A percentile compares a stretch with the other conserved stretches of the same genome.
Evolutionary conservation across 2,329 filamentous ascomycete genomes (phyloP).

Genomic region (Cercospora sesami): DNA sequence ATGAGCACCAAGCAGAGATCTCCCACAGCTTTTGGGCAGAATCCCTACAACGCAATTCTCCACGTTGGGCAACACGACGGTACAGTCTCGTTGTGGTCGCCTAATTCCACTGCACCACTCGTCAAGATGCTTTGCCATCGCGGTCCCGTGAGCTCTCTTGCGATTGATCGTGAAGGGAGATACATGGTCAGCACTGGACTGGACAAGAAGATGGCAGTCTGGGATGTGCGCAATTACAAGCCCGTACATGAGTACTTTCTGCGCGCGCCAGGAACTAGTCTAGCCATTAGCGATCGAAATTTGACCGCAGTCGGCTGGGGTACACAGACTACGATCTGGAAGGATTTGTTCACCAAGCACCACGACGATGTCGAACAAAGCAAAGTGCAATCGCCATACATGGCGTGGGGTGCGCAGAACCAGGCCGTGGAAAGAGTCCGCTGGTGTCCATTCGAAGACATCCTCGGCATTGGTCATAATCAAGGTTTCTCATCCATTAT

Average conservation of each 20-base stretch:
- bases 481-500: slow-evolving; percentile 86
- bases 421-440: slow-evolving; percentile 74
- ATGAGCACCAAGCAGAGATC: slow-evolving; percentile 81
- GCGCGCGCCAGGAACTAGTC: slow-evolving; percentile 74
- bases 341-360: slow-evolving; percentile 78
- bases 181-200: slow-evolving; percentile 96
- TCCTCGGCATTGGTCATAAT: slow-evolving; percentile 81
- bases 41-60: slow-evolving; percentile 87
- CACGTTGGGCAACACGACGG: slow-evolving; percentile 95
- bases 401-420: slow-evolving; percentile 88
- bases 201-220: slow-evolving; percentile 88
- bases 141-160: slow-evolving; percentile 81
- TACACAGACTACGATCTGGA: slow-evolving; percentile 86
- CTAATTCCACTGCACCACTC: slow-evolving; percentile 79
- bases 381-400: slow-evolving; percentile 84
- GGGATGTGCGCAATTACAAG: slow-evolving; percentile 92
- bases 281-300: slow-evolving; percentile 85
- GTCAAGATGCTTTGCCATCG: slow-evolving; percentile 89
- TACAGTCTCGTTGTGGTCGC: slow-evolving; percentile 92
- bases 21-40: slow-evolving; percentile 80
- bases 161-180: slow-evolving; percentile 82
- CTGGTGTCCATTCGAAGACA: slow-evolving; percentile 95
- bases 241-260: slow-evolving; percentile 89
- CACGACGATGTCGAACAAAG: slow-evolving; percentile 59
- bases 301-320: slow-evolving; percentile 89